These are phyloP conservation scores for Quercus rubra DNA, from an alignment of 306 rosid genomes.

Conservation along the genomic window DNA sequence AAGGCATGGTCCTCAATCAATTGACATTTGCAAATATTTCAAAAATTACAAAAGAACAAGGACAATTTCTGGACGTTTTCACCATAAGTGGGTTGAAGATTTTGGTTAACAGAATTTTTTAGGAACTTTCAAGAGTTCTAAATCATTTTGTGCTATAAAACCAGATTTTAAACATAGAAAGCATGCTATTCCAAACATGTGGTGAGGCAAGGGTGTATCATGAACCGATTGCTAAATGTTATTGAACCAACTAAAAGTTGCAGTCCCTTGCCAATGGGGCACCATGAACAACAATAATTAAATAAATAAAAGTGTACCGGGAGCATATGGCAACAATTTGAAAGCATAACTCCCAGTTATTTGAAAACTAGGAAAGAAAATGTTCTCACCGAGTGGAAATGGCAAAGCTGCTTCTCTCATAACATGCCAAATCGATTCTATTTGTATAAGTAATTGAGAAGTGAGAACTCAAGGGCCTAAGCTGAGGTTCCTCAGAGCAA, in stretches of 20 bases:
- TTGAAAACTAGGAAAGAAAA: background rate
- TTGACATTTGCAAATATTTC: too few species aligned
- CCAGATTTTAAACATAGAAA: too few species aligned
- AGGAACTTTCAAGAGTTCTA: too few species aligned
- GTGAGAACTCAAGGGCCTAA: conserved; percentile 3
- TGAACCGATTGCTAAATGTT: background rate
- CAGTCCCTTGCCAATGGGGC: background rate
- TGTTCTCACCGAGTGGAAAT: background rate
- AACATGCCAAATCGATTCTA: conserved; percentile 8
- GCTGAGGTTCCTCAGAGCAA: conserved; percentile 2
- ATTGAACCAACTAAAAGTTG: background rate
- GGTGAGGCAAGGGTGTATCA: too few species aligned
- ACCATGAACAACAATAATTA: background rate
- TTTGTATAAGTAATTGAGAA: conserved; percentile 11
- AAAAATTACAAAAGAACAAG: too few species aligned
- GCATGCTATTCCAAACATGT: too few species aligned
- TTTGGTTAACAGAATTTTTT: too few species aligned
- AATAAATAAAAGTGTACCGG: background rate
- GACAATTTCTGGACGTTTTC: too few species aligned
- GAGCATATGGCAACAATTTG: background rate
- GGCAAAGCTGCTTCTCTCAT: background rate
- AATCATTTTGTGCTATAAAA: too few species aligned
- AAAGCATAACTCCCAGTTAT: background rate
- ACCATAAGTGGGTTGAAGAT: too few species aligned
- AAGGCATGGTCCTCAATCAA: too few species aligned